Evolutionary conservation across 164 flowering plant genomes (phyloP).

Genomic region (Aristolochia fimbriata): DNA sequence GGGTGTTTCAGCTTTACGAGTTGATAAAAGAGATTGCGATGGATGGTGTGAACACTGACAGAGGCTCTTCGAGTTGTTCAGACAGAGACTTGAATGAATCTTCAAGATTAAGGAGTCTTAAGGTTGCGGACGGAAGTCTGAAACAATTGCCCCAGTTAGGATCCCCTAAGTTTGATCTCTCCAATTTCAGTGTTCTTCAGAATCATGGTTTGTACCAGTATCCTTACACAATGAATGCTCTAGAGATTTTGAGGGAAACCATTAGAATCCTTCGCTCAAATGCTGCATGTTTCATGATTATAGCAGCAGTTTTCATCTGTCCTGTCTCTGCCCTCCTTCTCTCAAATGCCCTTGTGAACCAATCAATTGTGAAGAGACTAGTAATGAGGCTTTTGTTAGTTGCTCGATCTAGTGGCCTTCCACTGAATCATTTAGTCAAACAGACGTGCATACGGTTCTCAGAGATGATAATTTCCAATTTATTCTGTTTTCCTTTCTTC

Average conservation of each 20-base stretch:
- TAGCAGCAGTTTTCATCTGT: constrained; percentile 52
- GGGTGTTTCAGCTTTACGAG: too few relatives aligned
- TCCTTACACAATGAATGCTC: constrained; percentile 48
- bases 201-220: constrained; percentile 15
- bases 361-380: constrained; percentile 44
- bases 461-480: constrained; percentile 49
- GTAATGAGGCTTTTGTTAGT: constrained; percentile 47
- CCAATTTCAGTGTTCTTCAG: background rate
- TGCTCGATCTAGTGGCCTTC: constrained; percentile 67
- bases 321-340: constrained; percentile 42
- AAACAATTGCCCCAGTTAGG: background rate
- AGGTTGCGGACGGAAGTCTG: background rate
- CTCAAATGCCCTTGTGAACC: constrained; percentile 67
- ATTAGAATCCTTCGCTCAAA: constrained; percentile 70
- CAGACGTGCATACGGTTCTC: constrained; percentile 60
- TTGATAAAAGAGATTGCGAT: too few relatives aligned
- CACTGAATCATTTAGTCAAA: constrained; percentile 44
- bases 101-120: too few relatives aligned
- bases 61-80: too few relatives aligned
- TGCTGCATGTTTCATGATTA: constrained; percentile 42
- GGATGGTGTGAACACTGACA: too few relatives aligned
- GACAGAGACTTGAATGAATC: too few relatives aligned
- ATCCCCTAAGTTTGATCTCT: background rate
- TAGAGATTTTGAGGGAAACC: constrained; percentile 85
- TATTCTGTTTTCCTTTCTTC: constrained; percentile 67